Evolutionary conservation across 176 grass and related monocot genomes (phyloP), one percentile per base, ranked within the genome.

Genomic region (Lolium perenne): DNA sequence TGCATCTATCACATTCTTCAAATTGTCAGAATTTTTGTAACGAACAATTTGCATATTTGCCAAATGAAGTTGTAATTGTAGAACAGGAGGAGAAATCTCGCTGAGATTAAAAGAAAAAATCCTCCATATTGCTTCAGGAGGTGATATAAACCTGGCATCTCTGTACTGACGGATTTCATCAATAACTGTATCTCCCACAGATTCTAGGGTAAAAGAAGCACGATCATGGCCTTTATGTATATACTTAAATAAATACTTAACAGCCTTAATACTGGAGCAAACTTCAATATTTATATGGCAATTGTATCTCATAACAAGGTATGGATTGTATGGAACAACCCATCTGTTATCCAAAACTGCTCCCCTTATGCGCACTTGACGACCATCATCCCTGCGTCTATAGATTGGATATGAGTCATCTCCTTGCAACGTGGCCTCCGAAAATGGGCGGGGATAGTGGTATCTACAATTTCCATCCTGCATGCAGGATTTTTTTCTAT

Each of bases 261-360:
- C 54, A 18, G 54, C 54, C 54, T 56, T 56, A 16, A 56, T 56
- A 16, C 54, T 56, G 5, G 54, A 54, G 51, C 51, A 54, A 54
- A 54, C 51, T 54, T 54, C 51, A 54, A 54, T 17, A 58, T 58
- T 60, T 7, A 62, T 62, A 62, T 62, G 59, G 3, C 59, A 62
- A 62, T 62, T 62, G 9, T 62, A 62, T 62, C 59, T 23, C 59
- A 62, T 62, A 62, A 62, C 21, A 25, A 62, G 59, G 59, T 62
- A 62, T 12, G 21, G 59, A 25, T 62, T 62, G 0, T 62, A 62
- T 62, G 59, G 59, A 9, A 62, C 59, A 62, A 62, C 59, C 59
- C 59, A 62, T 25, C 59, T 62, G 21, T 22, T 6, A 73, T 12
- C 20, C 38, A 70, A 62, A 62, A 62, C 10, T 23, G 21, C 21